Evolutionary conservation across 768 basidiomycete genomes (phyloP), one percentile per base, ranked within the genome.

Genomic region (Tylopilus sp.): DNA sequence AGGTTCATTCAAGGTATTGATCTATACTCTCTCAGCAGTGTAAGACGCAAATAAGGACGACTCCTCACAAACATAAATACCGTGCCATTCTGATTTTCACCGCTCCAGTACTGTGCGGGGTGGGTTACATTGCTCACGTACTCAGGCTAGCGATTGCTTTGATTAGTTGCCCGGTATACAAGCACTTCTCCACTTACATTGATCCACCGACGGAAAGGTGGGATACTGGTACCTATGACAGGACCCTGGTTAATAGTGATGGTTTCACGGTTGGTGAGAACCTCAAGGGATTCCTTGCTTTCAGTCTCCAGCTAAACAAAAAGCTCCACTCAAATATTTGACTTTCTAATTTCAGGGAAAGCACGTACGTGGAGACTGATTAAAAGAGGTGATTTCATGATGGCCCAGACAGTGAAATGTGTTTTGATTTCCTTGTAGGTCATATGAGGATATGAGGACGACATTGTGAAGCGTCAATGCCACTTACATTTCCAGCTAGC

Each of bases 41-140:
- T 6, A 30, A 22, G 12, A 19, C 1, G 11, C 16, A 28, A 22
- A 34, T 2, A 0, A 10, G 0, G n/a, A 29, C 17, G 11, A 41
- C 42, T 14, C 43, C 78, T 52, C 56, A 85, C 85, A 25, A 86
- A 73, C 85, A 87, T 87, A 60, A 87, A 73, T 0, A 86, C 73
- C 1, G 81, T 82, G 45, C 85, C 85, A 47, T 85, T 82, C 64
- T 84, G 72, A 50, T 78, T 81, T 57, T 78, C 73, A 4, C 85
- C 85, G 55, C 83, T 85, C 85, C 85, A 87, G 63, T 81, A 87
- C 54, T 84, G 80, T 19, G 85, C 83, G 2, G 85, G 85, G 60
- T 81, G 77, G 1, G 77, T 77, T 29, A 57, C 66, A 50, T 73
- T 71, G 51, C 68, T 72, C 34, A 68, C 69, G 60, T 65, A 74